Base-by-base conservation (phyloP, 768 basidiomycete species). In the Crassisporium funariophilum region DNA sequence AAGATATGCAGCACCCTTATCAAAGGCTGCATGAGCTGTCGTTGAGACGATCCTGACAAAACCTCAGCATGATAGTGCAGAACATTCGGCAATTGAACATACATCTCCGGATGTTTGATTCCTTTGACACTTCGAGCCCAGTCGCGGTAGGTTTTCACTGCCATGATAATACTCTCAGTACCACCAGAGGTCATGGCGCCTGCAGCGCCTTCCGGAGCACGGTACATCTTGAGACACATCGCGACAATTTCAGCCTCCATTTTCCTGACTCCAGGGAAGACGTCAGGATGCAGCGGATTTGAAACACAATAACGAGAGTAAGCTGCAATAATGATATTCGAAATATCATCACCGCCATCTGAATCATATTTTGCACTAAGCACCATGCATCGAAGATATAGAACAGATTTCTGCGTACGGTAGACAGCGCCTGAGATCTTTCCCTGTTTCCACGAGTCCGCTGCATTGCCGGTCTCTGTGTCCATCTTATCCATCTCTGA, bases 171-270 rank as follows among this genome's bases (percentile, higher is more conserved):
- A 16, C 88, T 91, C 64, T 99, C 95, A 0, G 95, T 99, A 5
- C 95, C 95, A 11, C 95, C 95, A 0, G 88, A 88, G 1, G 95
- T 99, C 67, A 95, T 98, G 5, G 84, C 85, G 10, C 95, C 95
- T 9, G 92, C 94, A 8, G 92, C 91, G 12, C 92, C 92, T 39
- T 79, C 70, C 1, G 92, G 88, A 53, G 86, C 84, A 60, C 91
- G 84, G 71, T 88, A 98, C 75, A 95, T 74, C 47, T 79, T 78
- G 37, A 95, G 73, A 50, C 85, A 88, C 87, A 93, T 93, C 8
- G 88, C 75, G 35, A 95, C 91, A 20, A 95, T 80, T 60, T 98
- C 95, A 12, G 93, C 90, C 59, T 99, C 95, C 95, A 99, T 99
- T 71, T 95, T 94, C 38, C 95, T 78, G 9, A 97, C 70, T 0